Evolutionary conservation across 352 stramenopile genomes (phyloP), one percentile per base, ranked within the genome.

Genomic region (Phytopythium sindhum): DNA sequence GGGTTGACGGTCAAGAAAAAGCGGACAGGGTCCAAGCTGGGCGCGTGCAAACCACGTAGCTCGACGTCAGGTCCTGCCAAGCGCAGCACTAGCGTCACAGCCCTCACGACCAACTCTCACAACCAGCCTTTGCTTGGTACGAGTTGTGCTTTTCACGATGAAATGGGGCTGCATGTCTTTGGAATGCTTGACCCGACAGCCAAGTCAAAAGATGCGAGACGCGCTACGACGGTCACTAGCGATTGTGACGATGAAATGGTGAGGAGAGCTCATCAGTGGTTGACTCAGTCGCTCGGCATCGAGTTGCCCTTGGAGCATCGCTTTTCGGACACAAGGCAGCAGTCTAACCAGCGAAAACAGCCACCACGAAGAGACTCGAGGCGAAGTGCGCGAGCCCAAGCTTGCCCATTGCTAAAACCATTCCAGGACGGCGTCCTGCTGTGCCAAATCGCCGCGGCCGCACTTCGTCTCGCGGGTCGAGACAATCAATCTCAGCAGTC

Each of bases 351-450:
- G 14, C 8, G 12, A 14, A 19, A n/a, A 14, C 4, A 23, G 12
- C 6, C 15, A 21, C 28, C 10, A n/a, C 24, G 14, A 31, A 39
- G 4, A 24, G 1, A 10, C 9, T 23, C 19, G 31, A 42, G 9
- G 7, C 51, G 8, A 41, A 28, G 0, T n/a, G 12, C 21, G 3
- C 47, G 26, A 33, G 12, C 23, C 7, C 26, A 52, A 51, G n/a
- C 8, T 6, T 33, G 31, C n/a, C 17, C 24, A 31, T 23, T 29
- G 9, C 35, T 48, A 9, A 52, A 59, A 62, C 14, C 52, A 11
- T 82, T 86, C 45, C 31, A 61, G 4, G 65, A 72, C 14, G 78
- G 78, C 0, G 63, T 78, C n/a, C 24, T 81, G 23, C 47, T 87
- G n/a, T 73, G 64, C 33, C 69, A 66, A 37, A 69, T 87, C 21